Evolutionary conservation across 106 monocot genomes (phyloP).

Genomic region (Dioscorea alata): DNA sequence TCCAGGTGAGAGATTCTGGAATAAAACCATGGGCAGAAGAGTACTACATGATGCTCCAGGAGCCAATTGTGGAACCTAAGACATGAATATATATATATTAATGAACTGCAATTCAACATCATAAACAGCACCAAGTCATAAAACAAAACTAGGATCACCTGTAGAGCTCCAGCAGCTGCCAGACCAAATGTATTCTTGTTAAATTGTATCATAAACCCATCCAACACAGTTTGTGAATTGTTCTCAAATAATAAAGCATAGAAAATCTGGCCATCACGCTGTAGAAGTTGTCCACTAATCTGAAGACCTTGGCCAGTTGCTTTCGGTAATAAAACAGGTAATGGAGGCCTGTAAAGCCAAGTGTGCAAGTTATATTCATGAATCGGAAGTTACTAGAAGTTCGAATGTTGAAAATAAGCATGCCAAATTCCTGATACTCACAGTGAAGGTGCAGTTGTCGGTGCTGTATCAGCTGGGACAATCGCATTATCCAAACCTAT

Average conservation of each 20-base stretch:
- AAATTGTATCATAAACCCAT: constrained; percentile 99
- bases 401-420: not conserved
- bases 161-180: constrained; percentile 71
- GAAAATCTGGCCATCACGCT: constrained; percentile 86
- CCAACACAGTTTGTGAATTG: constrained; percentile 47
- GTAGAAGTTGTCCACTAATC: constrained; percentile 79
- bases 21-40: constrained; percentile 77
- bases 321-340: constrained; percentile 76
- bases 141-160: constrained; percentile 32
- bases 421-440: constrained; percentile 13
- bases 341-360: constrained; percentile 48
- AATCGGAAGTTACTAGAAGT: not conserved
- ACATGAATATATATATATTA: not conserved
- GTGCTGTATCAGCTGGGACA: constrained; percentile 67
- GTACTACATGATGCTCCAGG: constrained; percentile 70
- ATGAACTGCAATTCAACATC: not conserved
- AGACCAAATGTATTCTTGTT: constrained; percentile 98
- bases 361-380: not conserved
- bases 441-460: constrained; percentile 49
- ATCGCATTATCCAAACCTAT: constrained; percentile 77
- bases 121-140: not conserved
- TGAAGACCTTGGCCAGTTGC: constrained; percentile 93
- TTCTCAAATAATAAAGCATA: constrained; percentile 80
- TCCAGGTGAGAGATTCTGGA: constrained; percentile 80
- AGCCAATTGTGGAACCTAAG: constrained; percentile 64